These are phyloP conservation scores for Alternaria arborescens DNA, from an alignment of 2,329 filamentous ascomycete genomes.

Conservation along the genomic window DNA sequence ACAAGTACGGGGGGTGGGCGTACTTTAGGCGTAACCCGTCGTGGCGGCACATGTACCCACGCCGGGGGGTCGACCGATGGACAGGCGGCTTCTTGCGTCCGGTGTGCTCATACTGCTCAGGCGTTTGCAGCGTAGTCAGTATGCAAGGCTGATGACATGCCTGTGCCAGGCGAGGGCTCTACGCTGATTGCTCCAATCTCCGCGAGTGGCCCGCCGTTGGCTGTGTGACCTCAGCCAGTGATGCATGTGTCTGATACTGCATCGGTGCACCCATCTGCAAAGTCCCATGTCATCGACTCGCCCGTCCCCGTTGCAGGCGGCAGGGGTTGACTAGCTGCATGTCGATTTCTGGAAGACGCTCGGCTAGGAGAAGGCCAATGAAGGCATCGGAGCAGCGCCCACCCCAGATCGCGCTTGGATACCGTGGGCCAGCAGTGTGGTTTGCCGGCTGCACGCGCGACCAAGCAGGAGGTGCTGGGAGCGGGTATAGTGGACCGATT, in stretches of 20 bases:
- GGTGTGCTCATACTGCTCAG: constrained; percentile 25
- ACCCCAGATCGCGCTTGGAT: constrained; percentile 47
- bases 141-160: constrained; percentile 36
- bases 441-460: constrained; percentile 42
- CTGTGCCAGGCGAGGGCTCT: constrained; percentile 1
- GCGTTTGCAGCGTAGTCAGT: constrained; percentile 10
- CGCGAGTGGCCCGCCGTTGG: constrained; percentile 42
- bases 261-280: constrained; percentile 24
- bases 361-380: constrained; percentile 36
- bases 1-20: constrained; percentile 6
- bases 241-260: constrained; percentile 39
- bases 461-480: constrained; percentile 39
- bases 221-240: constrained; percentile 33
- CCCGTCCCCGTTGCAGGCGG: constrained; percentile 30
- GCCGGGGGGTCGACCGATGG: constrained; percentile 27
- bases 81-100: constrained; percentile 27
- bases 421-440: constrained; percentile 43
- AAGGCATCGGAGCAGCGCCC: constrained; percentile 24
- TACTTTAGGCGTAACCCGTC: constrained; percentile 32
- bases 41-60: constrained; percentile 41
- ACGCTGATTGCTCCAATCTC: constrained; percentile 47
- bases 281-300: constrained; percentile 31
- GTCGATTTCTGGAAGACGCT: constrained; percentile 49
- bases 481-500: constrained; percentile 28
- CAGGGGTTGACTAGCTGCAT: constrained; percentile 31